These are phyloP conservation scores for Ustilago vetiveriae DNA, from an alignment of 1,284 basidiomycete genomes.

Conservation along the genomic window DNA sequence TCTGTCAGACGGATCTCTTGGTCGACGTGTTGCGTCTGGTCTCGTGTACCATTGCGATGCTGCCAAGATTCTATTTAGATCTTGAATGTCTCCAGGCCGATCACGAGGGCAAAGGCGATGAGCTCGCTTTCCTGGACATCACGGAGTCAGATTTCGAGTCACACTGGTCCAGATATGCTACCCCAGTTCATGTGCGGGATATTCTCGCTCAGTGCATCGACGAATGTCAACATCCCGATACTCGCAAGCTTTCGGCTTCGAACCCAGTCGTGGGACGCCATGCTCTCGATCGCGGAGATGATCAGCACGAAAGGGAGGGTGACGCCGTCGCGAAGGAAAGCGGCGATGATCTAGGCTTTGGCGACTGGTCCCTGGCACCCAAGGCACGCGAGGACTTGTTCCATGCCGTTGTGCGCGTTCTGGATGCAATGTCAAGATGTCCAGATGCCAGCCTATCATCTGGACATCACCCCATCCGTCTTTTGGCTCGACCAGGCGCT, in stretches of 20 bases:
- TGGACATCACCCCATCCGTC: slow-evolving; percentile 16
- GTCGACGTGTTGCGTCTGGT: slow-evolving; percentile 37
- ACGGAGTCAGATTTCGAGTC: background rate
- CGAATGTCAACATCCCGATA: slow-evolving; percentile 13
- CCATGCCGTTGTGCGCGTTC: slow-evolving; percentile 17
- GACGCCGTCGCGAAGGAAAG: background rate
- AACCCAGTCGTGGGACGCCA: background rate
- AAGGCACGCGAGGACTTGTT: slow-evolving; percentile 35
- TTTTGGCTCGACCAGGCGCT: slow-evolving; percentile 23
- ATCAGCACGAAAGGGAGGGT: background rate
- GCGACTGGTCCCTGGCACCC: slow-evolving; percentile 13
- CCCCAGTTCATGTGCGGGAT: slow-evolving; percentile 26
- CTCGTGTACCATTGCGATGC: slow-evolving; percentile 15
- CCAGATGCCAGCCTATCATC: slow-evolving; percentile 8
- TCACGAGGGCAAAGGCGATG: slow-evolving; percentile 14
- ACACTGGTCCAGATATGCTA: slow-evolving; percentile 7
- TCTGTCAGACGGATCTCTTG: slow-evolving; percentile 40
- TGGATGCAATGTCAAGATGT: slow-evolving; percentile 26
- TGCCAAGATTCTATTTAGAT: slow-evolving; percentile 40
- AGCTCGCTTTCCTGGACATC: slow-evolving; percentile 15
- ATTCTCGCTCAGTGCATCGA: slow-evolving; percentile 41
- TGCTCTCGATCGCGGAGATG: background rate
- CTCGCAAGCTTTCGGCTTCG: background rate
- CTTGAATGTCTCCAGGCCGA: slow-evolving; percentile 24
- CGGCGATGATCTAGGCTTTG: background rate